phyloP scores from a whole-genome alignment of 441 rosid genomes.

The Rhodomyrtus psidioides region DNA sequence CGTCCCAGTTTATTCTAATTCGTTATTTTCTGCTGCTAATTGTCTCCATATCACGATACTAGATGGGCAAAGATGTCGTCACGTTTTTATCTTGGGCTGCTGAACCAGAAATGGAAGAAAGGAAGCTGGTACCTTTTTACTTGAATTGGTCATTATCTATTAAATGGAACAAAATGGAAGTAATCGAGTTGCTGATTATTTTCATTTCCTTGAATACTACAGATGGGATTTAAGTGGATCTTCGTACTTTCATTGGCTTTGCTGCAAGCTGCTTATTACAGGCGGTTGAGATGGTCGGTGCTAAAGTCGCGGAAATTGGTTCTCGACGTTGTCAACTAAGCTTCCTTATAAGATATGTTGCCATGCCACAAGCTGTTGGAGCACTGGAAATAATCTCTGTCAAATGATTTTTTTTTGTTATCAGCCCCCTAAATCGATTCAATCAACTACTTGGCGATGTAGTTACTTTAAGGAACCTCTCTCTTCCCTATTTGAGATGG shows the following conservation, averaged over 20 bases:
- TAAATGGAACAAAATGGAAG: not conserved
- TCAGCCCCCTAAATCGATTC: constrained; percentile 20
- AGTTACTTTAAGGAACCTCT: constrained; percentile 12
- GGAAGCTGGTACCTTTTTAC: constrained; percentile 64
- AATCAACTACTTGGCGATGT: constrained; percentile 8
- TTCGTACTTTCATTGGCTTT: constrained; percentile 90
- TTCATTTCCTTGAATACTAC: constrained; percentile 24
- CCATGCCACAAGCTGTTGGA: not conserved
- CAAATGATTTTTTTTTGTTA: constrained; percentile 19
- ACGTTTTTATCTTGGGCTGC: constrained; percentile 98
- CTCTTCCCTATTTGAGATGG: constrained; percentile 11
- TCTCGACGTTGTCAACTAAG: constrained; percentile 89
- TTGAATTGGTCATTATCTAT: not conserved
- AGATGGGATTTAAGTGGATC: constrained; percentile 99
- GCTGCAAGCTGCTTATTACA: constrained; percentile 89
- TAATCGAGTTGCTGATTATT: not conserved
- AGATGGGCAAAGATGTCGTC: constrained; percentile 99
- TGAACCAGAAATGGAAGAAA: constrained; percentile 99
- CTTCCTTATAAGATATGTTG: not conserved
- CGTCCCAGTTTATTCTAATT: not conserved
- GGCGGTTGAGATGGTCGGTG: constrained; percentile 94
- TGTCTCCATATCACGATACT: constrained; percentile 5
- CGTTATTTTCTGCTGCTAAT: not conserved
- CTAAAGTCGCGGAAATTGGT: constrained; percentile 87
- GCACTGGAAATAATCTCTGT: constrained; percentile 27